Evolutionary conservation across 140 eudicot genomes (phyloP).

Genomic region (Stevia rebaudiana): DNA sequence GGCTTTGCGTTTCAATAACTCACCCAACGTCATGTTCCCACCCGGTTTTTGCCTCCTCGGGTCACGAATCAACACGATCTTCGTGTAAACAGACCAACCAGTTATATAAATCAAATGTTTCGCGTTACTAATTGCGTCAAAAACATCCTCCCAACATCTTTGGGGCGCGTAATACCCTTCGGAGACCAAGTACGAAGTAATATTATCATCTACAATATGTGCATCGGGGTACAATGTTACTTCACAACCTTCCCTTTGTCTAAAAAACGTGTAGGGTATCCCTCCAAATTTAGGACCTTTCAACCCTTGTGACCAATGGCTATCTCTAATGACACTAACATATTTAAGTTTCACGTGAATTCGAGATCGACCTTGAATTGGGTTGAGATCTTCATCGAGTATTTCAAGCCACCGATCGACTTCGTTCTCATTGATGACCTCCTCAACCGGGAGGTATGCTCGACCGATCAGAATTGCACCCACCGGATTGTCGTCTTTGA

Average conservation of each 20-base stretch:
- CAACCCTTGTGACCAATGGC: constrained; percentile 80
- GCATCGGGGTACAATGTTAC: constrained; percentile 82
- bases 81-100: constrained; percentile 77
- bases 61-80: constrained; percentile 56
- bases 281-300: constrained; percentile 40
- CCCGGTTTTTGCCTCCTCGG: constrained; percentile 48
- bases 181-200: constrained; percentile 27
- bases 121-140: constrained; percentile 57
- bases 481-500: constrained; percentile 62
- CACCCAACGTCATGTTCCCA: constrained; percentile 54
- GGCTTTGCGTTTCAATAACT: constrained; percentile 59
- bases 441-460: constrained; percentile 74
- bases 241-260: constrained; percentile 61
- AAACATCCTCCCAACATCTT: constrained; percentile 82
- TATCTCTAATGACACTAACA: constrained; percentile 40
- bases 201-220: constrained; percentile 47
- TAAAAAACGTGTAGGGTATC: constrained; percentile 58
- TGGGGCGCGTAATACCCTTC: constrained; percentile 45
- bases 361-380: constrained; percentile 48
- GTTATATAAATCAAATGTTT: constrained; percentile 65
- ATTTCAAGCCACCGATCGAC: constrained; percentile 62
- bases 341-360: constrained; percentile 67
- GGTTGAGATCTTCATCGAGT: constrained; percentile 45
- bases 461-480: constrained; percentile 81
- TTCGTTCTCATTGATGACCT: constrained; percentile 36